Evolutionary conservation across 2,329 filamentous ascomycete genomes (phyloP), one percentile per base, ranked within the genome.

Genomic region (Monilinia aucupariae): DNA sequence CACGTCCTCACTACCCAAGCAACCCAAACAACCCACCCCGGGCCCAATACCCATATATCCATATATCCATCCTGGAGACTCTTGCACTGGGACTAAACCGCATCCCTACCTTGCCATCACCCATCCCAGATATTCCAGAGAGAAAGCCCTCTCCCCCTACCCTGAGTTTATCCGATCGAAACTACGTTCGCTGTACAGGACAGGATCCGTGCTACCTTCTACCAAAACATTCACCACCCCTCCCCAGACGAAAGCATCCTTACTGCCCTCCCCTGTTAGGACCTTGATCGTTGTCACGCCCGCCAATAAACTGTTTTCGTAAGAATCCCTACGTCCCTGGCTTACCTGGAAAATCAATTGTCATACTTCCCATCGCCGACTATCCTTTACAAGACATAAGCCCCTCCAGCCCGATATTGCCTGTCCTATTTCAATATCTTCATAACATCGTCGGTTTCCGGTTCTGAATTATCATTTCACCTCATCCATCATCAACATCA

Each of bases 281-380:
- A 50, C 53, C 62, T 45, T 64, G 62, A 64, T 64, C 62, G 62
- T 53, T 61, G 56, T 48, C 47, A 39, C 58, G 49, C 41, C 49
- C 55, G 49, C 62, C 55, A 63, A 61, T 63, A 63, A 61, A 30
- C 59, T 47, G 61, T 63, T 63, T 63, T 63, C 61, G 53, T 63
- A 45, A 51, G 53, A 39, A 60, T 59, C 62, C 62, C 62, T 52
- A 45, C 39, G 30, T 48, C 32, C 50, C 49, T 53, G 48, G 48
- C 49, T 45, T 48, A 63, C 53, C 47, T 56, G 50, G 50, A 61
- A 59, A 47, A 48, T 45, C 51, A 59, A 62, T 51, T 63, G 61
- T 63, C 61, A 59, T 63, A 63, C 62, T 39, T 59, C 56, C 55
- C 49, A 59, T 61, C 62, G 54, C 62, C 62, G 55, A 63, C 54